These are phyloP conservation scores for Knufia fluminis DNA, from an alignment of 2,329 filamentous ascomycete species.

Conservation along the genomic window DNA sequence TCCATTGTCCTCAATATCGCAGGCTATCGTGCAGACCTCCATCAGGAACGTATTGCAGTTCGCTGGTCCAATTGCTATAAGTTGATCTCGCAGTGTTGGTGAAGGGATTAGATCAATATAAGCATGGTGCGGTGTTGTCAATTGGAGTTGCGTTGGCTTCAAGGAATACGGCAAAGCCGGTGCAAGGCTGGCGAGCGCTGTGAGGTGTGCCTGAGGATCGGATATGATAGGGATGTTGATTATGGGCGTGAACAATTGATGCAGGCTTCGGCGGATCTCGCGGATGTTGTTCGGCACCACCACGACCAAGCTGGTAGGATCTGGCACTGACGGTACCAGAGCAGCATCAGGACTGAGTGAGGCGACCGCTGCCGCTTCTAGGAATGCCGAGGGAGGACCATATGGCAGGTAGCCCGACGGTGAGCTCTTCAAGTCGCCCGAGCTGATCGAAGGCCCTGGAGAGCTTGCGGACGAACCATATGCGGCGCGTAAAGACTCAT, in stretches of 20 bases:
- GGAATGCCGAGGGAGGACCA: conserved; percentile 14
- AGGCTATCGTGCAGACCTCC: conserved; percentile 30
- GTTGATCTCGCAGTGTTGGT: conserved; percentile 30
- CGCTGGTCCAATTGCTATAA: conserved; percentile 30
- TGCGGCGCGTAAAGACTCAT: conserved; percentile 30
- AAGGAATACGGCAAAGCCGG: conserved; percentile 28
- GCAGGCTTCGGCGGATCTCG: conserved; percentile 28
- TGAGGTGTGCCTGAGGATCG: conserved; percentile 29
- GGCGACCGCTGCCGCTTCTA: conserved; percentile 12
- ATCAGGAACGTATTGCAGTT: conserved; percentile 31
- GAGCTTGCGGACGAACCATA: conserved; percentile 28
- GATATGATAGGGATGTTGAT: conserved; percentile 28
- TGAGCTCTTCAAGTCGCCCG: conserved; percentile 21
- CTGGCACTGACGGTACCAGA: conserved; percentile 14
- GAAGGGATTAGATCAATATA: conserved; percentile 37
- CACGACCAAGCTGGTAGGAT: conserved; percentile 19
- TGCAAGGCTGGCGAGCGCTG: conserved; percentile 25
- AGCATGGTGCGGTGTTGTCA: conserved; percentile 33
- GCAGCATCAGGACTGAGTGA: conserved; percentile 11
- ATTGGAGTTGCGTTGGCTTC: conserved; percentile 32
- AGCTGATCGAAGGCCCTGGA: conserved; percentile 19
- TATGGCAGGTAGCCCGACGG: conserved; percentile 19
- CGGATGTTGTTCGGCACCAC: conserved; percentile 30
- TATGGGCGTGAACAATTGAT: conserved; percentile 30
- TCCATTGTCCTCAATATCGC: conserved; percentile 30